Evolutionary conservation across 495 filamentous ascomycete species (phyloP), one percentile per base, ranked within the genome.

Genomic region (Pyrenopolyporus hunteri): DNA sequence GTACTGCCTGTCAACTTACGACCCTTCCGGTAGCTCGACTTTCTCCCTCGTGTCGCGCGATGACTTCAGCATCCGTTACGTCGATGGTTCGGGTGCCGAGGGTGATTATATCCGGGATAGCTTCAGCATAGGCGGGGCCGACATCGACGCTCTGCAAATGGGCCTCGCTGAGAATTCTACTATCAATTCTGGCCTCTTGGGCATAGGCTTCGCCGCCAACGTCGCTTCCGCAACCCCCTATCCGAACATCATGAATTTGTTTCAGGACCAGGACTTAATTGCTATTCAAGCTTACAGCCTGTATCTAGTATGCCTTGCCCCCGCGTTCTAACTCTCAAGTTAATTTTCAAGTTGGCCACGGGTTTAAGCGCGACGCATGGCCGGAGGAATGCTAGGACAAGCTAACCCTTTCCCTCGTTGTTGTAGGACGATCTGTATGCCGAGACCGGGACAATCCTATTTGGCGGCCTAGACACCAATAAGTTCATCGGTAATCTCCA

Each of bases 91-190:
- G 6, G 68, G 67, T 4, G 63, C 75, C 9, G 51, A 62, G 2
- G 94, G 94, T 8, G 90, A 92, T 68, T 97, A 96, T 69, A 87
- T 86, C 20, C 83, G 78, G 5, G 94, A 98, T 65, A 86, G 80
- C 11, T 76, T 98, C 29, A 69, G 71, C 22, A 85, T 98, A 31
- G 90, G 85, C 22, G 87, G 83, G 23, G 71, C 78, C 6, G 83
- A 74, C 1, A 73, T 98, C 45, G 79, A 80, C 26, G 73, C 78
- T 39, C 79, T 96, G 40, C 89, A 97, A 73, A 89, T 98, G 71
- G 95, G 93, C 3, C 81, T 96, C 46, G 94, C 89, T 8, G 86
- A 85, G 66, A 70, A 79, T 2, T 87, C 89, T 1, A 83, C 77
- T 22, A 87, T 89, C 20, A 72, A 73, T 69, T 86, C 88, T 47